These are phyloP conservation scores for Millerozyma miso DNA, from an alignment of 805 yeast species.

Conservation along the genomic window DNA sequence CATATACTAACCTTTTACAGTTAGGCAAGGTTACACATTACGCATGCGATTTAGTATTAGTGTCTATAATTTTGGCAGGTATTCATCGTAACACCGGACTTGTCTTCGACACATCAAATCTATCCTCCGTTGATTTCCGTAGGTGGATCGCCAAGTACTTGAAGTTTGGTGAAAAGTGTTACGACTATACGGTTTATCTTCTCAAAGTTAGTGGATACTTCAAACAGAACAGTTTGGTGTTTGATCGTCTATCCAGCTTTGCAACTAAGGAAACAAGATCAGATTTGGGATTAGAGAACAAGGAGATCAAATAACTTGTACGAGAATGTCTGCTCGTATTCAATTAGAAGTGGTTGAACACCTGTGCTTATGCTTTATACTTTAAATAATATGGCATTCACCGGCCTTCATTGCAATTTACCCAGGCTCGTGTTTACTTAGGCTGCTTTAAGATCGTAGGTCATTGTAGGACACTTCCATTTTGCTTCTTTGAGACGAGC, in stretches of 20 bases:
- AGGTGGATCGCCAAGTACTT: slow-evolving; percentile 51
- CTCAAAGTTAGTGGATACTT: slow-evolving; percentile 51
- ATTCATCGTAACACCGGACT: slow-evolving; percentile 80
- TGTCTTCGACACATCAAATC: slow-evolving; percentile 45
- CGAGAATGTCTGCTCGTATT: no score
- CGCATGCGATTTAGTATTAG: slow-evolving; percentile 70
- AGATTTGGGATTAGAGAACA: slow-evolving; percentile 20
- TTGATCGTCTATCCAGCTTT: slow-evolving; percentile 26
- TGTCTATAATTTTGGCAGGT: slow-evolving; percentile 83
- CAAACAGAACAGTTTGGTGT: slow-evolving; percentile 36
- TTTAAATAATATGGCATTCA: no score
- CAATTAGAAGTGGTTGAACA: no score
- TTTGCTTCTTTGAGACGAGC: no score
- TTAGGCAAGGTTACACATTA: slow-evolving; percentile 66
- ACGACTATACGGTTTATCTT: slow-evolving; percentile 42
- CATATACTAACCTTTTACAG: slow-evolving; percentile 19
- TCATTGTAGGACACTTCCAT: no score
- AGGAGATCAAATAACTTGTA: no score
- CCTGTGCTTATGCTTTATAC: no score
- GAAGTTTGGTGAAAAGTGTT: slow-evolving; percentile 58
- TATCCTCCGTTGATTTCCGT: slow-evolving; percentile 45
- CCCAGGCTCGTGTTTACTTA: no score
- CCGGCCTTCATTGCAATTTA: no score
- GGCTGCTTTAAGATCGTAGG: no score
- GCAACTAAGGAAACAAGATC: slow-evolving; percentile 21